Percentiles rank a stretch among this genome's conserved stretches.
These are phyloP conservation scores for Arthonia radiata DNA, from an alignment of 495 filamentous ascomycete genomes.

Conservation along the genomic window DNA sequence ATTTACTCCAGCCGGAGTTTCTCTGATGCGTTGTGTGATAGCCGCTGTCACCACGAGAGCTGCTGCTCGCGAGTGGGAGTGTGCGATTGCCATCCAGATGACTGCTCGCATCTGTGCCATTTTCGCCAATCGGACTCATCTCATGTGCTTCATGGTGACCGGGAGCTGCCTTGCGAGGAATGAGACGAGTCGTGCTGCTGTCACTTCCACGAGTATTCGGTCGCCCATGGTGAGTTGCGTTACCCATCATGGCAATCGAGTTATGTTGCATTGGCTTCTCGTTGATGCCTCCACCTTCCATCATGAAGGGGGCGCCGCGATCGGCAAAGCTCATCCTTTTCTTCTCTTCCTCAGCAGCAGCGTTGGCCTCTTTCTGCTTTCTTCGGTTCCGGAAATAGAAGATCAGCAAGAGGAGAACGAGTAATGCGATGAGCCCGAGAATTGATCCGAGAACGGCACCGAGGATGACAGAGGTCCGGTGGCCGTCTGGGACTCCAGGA, in stretches of 20 bases:
- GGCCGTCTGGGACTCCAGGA: conserved; percentile 5
- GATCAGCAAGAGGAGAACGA: conserved; percentile 42
- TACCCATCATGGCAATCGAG: conserved; percentile 15
- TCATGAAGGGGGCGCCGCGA: conserved; percentile 32
- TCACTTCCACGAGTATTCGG: conserved; percentile 9
- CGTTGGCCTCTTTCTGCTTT: conserved; percentile 23
- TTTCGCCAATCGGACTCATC: too few species aligned
- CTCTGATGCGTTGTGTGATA: conserved; percentile 1
- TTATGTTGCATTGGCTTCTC: conserved; percentile 16
- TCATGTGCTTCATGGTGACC: conserved; percentile 8
- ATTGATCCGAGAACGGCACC: conserved; percentile 60
- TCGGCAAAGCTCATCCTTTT: conserved; percentile 39
- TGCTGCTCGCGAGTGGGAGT: conserved; percentile 1
- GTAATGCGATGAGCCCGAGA: conserved; percentile 39
- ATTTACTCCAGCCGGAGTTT: conserved; percentile 32
- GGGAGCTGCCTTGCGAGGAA: conserved; percentile 9
- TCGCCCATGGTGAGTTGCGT: conserved; percentile 2
- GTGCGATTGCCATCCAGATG: not conserved
- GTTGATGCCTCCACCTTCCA: conserved; percentile 19
- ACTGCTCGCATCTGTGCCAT: conserved; percentile 8
- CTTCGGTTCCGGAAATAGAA: conserved; percentile 34
- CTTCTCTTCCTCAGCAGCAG: conserved; percentile 28
- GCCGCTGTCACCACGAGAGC: not conserved
- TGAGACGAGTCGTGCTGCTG: conserved; percentile 12
- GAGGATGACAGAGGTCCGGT: conserved; percentile 35